A percentile compares a stretch with the other conserved stretches of the same genome.
These are phyloP conservation scores for Schizosaccharomyces lindneri DNA, from an alignment of 805 yeast genomes.

Conservation along the genomic window DNA sequence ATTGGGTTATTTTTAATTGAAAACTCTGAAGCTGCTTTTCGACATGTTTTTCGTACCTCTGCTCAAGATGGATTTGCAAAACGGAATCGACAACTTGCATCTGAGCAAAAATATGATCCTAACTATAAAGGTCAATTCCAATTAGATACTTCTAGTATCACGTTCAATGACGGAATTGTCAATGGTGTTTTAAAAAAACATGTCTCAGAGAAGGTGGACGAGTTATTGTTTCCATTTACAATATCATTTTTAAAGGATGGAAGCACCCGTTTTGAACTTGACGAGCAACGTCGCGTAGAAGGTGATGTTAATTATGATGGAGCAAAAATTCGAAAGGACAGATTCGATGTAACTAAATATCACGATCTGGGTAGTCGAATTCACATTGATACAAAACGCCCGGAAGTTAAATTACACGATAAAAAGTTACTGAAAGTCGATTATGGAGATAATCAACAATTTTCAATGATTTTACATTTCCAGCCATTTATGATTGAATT, in stretches of 20 bases:
- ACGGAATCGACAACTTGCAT: conserved; percentile 34
- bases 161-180: conserved; percentile 9
- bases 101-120: conserved; percentile 12
- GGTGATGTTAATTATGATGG: conserved; percentile 10
- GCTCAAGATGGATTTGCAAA: background rate
- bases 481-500: conserved; percentile 29
- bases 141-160: conserved; percentile 14
- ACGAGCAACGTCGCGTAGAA: background rate
- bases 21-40: background rate
- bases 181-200: conserved; percentile 25
- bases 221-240: conserved; percentile 28
- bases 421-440: conserved; percentile 11
- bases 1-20: background rate
- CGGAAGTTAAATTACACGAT: conserved; percentile 4
- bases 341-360: conserved; percentile 35
- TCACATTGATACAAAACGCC: conserved; percentile 5
- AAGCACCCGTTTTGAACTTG: background rate
- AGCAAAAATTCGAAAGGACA: conserved; percentile 17
- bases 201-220: conserved; percentile 1
- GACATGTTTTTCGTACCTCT: background rate
- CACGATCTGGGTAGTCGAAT: conserved; percentile 26
- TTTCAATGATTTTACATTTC: conserved; percentile 20
- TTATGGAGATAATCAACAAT: conserved; percentile 16
- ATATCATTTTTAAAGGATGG: conserved; percentile 19
- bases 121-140: conserved; percentile 19